These are phyloP conservation scores for Penicillium arizonense DNA, from an alignment of 495 filamentous ascomycete species.

Conservation along the genomic window DNA sequence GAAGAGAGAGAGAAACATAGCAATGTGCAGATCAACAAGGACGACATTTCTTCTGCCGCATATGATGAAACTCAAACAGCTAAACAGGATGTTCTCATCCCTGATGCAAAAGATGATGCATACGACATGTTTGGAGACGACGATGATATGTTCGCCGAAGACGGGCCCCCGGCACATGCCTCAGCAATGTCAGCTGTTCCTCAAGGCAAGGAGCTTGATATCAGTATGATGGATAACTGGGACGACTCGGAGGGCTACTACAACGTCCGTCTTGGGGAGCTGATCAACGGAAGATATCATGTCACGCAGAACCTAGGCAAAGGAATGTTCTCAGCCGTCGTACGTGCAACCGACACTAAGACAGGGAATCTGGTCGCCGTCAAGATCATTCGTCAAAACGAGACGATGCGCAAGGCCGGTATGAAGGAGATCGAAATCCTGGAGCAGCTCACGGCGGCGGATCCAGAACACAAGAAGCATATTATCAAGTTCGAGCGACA, in stretches of 20 bases:
- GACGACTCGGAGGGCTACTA: slow-evolving; percentile 95
- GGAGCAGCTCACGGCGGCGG: slow-evolving; percentile 74
- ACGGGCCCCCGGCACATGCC: slow-evolving; percentile 39
- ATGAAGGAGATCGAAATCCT: slow-evolving; percentile 92
- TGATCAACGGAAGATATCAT: slow-evolving; percentile 85
- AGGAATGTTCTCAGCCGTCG: slow-evolving; percentile 96
- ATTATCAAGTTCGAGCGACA: slow-evolving; percentile 79
- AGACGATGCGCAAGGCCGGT: slow-evolving; percentile 90
- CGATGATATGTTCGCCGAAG: slow-evolving; percentile 83
- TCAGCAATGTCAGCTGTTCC: slow-evolving; percentile 49
- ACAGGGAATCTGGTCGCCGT: slow-evolving; percentile 75
- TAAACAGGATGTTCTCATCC: slow-evolving; percentile 56
- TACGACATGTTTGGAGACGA: slow-evolving; percentile 98
- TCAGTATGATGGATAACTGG: slow-evolving; percentile 88
- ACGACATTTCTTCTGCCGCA: slow-evolving; percentile 55
- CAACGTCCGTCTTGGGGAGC: slow-evolving; percentile 83
- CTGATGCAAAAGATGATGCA: slow-evolving; percentile 52
- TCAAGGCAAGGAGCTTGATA: slow-evolving; percentile 64
- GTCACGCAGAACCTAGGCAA: slow-evolving; percentile 84
- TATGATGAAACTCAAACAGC: slow-evolving; percentile 61
- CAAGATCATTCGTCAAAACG: slow-evolving; percentile 93
- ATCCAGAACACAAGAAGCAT: slow-evolving; percentile 90
- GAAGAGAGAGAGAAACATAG: slow-evolving; percentile 78
- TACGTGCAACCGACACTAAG: slow-evolving; percentile 78
- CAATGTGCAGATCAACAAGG: slow-evolving; percentile 50